Evolutionary conservation across 2,329 filamentous ascomycete genomes (phyloP).

Genomic region (Xylaria sp.): DNA sequence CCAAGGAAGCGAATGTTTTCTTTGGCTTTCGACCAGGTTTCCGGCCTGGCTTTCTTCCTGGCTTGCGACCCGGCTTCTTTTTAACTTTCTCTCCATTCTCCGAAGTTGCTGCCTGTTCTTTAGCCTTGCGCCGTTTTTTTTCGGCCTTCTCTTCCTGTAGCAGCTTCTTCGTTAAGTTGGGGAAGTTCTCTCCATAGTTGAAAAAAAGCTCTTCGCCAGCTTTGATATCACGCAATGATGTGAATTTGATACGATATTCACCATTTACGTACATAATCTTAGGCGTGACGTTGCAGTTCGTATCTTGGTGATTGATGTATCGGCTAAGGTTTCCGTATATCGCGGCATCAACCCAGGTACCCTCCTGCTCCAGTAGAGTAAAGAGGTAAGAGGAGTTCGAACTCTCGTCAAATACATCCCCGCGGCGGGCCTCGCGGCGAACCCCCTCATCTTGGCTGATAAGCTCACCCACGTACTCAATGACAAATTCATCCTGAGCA

Average conservation of each 20-base stretch:
- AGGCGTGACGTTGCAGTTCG: slow-evolving; percentile 65
- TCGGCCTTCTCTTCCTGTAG: slow-evolving; percentile 50
- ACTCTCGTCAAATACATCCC: slow-evolving; percentile 66
- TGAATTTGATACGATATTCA: slow-evolving; percentile 77
- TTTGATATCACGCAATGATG: slow-evolving; percentile 68
- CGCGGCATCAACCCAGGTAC: slow-evolving; percentile 74
- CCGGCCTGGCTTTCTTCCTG: slow-evolving; percentile 38
- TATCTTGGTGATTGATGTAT: slow-evolving; percentile 79
- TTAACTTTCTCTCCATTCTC: slow-evolving; percentile 34
- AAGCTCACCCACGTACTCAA: slow-evolving; percentile 81
- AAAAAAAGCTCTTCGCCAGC: slow-evolving; percentile 81
- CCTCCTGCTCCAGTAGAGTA: slow-evolving; percentile 63
- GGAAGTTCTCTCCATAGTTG: slow-evolving; percentile 75
- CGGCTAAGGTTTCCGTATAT: slow-evolving; percentile 80
- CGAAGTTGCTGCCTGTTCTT: slow-evolving; percentile 34
- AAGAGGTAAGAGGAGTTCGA: slow-evolving; percentile 70
- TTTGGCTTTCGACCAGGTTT: slow-evolving; percentile 41
- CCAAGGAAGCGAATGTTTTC: slow-evolving; percentile 39
- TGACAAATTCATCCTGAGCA: slow-evolving; percentile 72
- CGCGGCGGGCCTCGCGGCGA: slow-evolving; percentile 66
- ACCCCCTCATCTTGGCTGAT: slow-evolving; percentile 73
- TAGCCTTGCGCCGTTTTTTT: slow-evolving; percentile 40
- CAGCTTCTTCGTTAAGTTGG: slow-evolving; percentile 62
- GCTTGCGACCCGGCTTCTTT: slow-evolving; percentile 41
- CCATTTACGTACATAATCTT: slow-evolving; percentile 75